Evolutionary conservation across 164 flowering plant genomes (phyloP).

Genomic region (Echeveria elegans): DNA sequence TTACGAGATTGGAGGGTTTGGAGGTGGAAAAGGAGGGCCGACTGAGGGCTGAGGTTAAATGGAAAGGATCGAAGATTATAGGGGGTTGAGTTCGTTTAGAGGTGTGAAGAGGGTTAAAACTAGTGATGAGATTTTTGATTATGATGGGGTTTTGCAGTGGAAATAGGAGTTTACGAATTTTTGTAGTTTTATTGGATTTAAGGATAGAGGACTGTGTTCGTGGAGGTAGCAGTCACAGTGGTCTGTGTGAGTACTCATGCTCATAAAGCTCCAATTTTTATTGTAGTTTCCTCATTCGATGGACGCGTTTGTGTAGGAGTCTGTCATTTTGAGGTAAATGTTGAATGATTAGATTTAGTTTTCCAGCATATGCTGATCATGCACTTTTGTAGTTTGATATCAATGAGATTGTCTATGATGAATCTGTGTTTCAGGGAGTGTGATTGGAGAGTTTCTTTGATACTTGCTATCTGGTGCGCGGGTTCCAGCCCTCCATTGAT

Average conservation of each 20-base stretch:
- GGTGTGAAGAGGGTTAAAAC: constrained; percentile 1
- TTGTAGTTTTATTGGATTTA: neutral
- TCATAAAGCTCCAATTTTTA: neutral
- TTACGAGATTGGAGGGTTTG: constrained; percentile 1
- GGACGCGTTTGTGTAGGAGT: neutral
- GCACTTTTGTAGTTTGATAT: neutral
- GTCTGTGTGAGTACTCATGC: constrained; percentile 1
- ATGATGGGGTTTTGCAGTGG: constrained; percentile 6
- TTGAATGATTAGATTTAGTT: neutral
- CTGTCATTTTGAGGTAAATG: neutral
- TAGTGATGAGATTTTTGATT: neutral
- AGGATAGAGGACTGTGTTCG: neutral
- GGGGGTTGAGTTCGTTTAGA: constrained; percentile 2
- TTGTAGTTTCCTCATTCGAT: too few relatives aligned
- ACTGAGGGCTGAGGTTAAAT: neutral
- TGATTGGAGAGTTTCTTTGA: neutral
- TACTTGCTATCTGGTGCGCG: neutral
- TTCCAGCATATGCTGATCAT: neutral
- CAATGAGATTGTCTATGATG: neutral
- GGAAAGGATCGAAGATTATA: constrained; percentile 4
- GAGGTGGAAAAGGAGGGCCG: neutral
- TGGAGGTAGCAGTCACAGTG: constrained; percentile 1
- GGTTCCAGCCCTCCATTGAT: neutral
- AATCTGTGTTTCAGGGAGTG: neutral
- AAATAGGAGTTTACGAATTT: constrained; percentile 8